Evolutionary conservation across 495 filamentous ascomycete genomes (phyloP).

Genomic region (Aspergillus diversus): DNA sequence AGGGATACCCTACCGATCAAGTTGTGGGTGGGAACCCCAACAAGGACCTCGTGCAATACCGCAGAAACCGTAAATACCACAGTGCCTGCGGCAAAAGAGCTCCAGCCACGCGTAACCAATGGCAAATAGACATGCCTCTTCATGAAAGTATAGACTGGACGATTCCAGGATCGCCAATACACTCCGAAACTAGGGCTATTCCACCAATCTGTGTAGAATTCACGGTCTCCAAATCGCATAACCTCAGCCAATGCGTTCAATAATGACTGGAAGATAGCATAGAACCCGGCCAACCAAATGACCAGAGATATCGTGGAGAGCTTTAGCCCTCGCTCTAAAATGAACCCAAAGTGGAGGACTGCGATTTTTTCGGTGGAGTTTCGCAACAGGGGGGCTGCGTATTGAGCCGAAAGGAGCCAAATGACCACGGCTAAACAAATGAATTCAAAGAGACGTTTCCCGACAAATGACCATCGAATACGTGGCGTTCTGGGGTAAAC

Average conservation of each 20-base stretch:
- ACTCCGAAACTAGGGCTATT: conserved; percentile 81
- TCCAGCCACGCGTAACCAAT: conserved; percentile 80
- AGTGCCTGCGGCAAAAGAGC: conserved; percentile 64
- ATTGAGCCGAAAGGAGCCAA: conserved; percentile 91
- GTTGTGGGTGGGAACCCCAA: conserved; percentile 95
- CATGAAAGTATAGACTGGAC: conserved; percentile 96
- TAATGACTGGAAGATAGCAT: conserved; percentile 87
- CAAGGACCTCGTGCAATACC: conserved; percentile 86
- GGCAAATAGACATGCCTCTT: conserved; percentile 88
- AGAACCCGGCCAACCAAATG: conserved; percentile 97
- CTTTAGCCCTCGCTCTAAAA: conserved; percentile 90
- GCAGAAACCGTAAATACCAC: conserved; percentile 86
- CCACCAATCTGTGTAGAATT: conserved; percentile 98
- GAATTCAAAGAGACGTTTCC: conserved; percentile 78
- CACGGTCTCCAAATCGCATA: conserved; percentile 85
- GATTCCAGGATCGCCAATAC: conserved; percentile 98
- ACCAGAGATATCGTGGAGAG: conserved; percentile 90
- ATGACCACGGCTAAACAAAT: conserved; percentile 79
- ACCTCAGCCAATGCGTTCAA: conserved; percentile 92
- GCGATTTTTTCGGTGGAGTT: conserved; percentile 89
- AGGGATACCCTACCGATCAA: conserved; percentile 67
- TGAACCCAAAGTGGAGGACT: conserved; percentile 76
- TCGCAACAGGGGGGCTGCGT: conserved; percentile 82
- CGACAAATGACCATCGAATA: conserved; percentile 84
- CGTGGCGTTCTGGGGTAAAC: conserved; percentile 81